Conservation (phyloP, 2,329 filamentous ascomycete genomes). For the Nemania serpens region DNA sequence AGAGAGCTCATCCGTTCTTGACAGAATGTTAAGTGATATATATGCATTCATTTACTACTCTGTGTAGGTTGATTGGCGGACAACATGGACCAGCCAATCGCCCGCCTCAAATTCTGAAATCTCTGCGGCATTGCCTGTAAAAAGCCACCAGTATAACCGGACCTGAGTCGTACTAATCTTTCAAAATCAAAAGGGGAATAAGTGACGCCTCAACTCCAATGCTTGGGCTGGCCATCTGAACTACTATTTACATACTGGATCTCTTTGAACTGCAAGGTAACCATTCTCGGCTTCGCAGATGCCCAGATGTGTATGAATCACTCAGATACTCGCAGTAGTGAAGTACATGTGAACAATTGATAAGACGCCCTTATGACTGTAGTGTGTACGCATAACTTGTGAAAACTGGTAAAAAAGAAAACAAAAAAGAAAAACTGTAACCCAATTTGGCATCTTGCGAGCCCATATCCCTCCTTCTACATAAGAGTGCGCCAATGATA, state of each 20-base stretch:
- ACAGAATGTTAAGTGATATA: not conserved
- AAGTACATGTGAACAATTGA: slow-evolving; percentile 5
- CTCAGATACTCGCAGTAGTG: not conserved
- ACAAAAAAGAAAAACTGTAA: not conserved
- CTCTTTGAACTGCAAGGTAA: not conserved
- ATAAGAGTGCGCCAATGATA: slow-evolving; percentile 9
- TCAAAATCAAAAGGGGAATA: not conserved
- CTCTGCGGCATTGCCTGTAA: not conserved
- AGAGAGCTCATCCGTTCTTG: too few relatives aligned
- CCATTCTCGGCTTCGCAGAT: not conserved
- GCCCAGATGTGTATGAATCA: slow-evolving; percentile 6
- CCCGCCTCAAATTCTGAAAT: not conserved
- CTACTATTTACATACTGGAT: too few relatives aligned
- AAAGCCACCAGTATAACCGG: slow-evolving; percentile 2
- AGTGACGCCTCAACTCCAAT: slow-evolving; percentile 13
- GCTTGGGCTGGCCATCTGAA: not conserved
- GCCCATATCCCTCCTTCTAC: slow-evolving; percentile 10
- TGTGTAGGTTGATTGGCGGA: not conserved
- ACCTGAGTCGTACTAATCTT: slow-evolving; percentile 25
- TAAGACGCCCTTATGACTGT: not conserved
- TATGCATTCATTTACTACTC: too few relatives aligned
- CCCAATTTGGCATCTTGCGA: slow-evolving; percentile 20
- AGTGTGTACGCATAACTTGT: not conserved
- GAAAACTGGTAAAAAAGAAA: not conserved
- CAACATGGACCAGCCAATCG: not conserved